These are phyloP conservation scores for Taphrina communis DNA, from an alignment of 1,139 yeast genomes.

Conservation along the genomic window DNA sequence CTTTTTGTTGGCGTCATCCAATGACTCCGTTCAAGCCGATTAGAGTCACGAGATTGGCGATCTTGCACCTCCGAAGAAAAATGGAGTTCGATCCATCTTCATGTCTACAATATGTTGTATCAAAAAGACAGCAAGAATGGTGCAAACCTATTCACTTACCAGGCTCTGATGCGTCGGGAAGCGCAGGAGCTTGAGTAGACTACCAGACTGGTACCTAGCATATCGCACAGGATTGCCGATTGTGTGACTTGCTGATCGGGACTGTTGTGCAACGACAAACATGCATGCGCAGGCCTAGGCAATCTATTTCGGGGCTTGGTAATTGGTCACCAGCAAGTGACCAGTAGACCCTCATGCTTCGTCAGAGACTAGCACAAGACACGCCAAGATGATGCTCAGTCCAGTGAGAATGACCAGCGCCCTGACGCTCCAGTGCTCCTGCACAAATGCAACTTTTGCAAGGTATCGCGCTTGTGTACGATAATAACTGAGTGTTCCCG, in stretches of 20 bases:
- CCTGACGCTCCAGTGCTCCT: conserved; percentile 25
- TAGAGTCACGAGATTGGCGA: too few relatives aligned
- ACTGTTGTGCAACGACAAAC: background rate
- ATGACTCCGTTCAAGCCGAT: background rate
- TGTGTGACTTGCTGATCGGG: background rate
- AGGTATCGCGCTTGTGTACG: conserved; percentile 24
- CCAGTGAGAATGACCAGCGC: conserved; percentile 14
- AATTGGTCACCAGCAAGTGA: background rate
- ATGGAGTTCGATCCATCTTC: too few relatives aligned
- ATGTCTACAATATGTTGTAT: too few relatives aligned
- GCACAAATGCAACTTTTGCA: conserved; percentile 12
- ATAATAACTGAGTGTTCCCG: conserved; percentile 11
- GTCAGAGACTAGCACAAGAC: conserved; percentile 16
- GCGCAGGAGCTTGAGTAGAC: too few relatives aligned
- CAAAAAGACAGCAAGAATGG: too few relatives aligned
- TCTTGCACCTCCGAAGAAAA: too few relatives aligned
- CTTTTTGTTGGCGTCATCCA: conserved; percentile 5
- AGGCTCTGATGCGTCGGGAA: too few relatives aligned
- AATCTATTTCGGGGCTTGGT: background rate
- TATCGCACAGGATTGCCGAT: too few relatives aligned
- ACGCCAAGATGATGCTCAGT: conserved; percentile 14
- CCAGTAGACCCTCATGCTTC: conserved; percentile 4
- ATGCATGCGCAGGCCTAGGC: background rate
- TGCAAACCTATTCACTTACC: too few relatives aligned
- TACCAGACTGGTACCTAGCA: too few relatives aligned